Evolutionary conservation across 1,139 yeast species (phyloP).

Genomic region (Saccharomyces pastorianus): DNA sequence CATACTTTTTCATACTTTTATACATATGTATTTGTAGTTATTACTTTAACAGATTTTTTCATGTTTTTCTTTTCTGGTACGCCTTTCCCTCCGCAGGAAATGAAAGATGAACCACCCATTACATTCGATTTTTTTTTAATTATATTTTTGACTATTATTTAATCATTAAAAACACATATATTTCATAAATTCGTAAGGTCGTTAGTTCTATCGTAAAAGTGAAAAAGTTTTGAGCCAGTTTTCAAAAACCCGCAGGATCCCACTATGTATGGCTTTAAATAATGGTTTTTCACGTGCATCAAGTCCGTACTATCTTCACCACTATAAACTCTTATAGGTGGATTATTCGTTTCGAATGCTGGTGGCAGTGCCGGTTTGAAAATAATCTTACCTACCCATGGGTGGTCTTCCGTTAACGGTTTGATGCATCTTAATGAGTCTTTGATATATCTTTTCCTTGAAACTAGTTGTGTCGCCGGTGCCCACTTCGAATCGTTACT

Average conservation of each 20-base stretch:
- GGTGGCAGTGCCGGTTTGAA: slow-evolving; percentile 38
- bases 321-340: slow-evolving; percentile 15
- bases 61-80: background rate
- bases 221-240: slow-evolving; percentile 4
- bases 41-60: background rate
- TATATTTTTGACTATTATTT: background rate
- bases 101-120: background rate
- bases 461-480: slow-evolving; percentile 37
- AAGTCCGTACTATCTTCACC: slow-evolving; percentile 5
- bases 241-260: slow-evolving; percentile 21
- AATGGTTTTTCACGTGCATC: slow-evolving; percentile 15
- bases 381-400: slow-evolving; percentile 45
- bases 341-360: slow-evolving; percentile 22
- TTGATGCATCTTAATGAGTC: slow-evolving; percentile 52
- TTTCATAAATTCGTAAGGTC: background rate
- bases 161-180: background rate
- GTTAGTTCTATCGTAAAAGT: background rate
- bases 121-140: background rate
- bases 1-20: background rate
- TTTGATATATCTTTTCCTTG: slow-evolving; percentile 40
- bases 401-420: slow-evolving; percentile 44
- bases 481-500: slow-evolving; percentile 38
- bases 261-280: slow-evolving; percentile 19
- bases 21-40: background rate
- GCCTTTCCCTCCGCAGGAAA: background rate